A percentile compares a stretch with the other conserved stretches of the same genome.
These are phyloP conservation scores for Rheum nobile DNA, from an alignment of 148 eudicot species.

Conservation along the genomic window DNA sequence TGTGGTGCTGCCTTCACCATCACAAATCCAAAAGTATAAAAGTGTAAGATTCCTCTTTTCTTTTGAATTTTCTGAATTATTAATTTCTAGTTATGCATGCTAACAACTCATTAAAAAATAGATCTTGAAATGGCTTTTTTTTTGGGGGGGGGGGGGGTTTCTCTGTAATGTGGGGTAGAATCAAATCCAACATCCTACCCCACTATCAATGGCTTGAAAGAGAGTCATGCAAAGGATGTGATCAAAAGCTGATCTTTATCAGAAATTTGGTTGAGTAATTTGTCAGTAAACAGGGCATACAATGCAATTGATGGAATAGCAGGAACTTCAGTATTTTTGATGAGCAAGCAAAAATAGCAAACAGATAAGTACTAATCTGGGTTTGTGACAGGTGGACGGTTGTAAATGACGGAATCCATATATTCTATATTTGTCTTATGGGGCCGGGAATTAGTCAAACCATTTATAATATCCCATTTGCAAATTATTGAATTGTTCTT, in stretches of 20 bases:
- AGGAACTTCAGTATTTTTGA: background rate
- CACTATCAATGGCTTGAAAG: conserved; percentile 11
- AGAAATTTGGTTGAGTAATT: background rate
- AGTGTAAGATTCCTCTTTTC: conserved; percentile 1
- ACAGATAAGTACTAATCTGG: background rate
- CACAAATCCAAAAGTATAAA: background rate
- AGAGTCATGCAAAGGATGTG: background rate
- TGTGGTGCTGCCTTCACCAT: background rate
- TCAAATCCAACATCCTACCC: background rate
- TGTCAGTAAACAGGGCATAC: background rate
- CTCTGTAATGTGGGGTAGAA: background rate
- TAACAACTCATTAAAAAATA: background rate
- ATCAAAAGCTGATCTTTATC: background rate
- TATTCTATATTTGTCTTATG: background rate
- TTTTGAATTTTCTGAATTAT: background rate
- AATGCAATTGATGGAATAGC: no score
- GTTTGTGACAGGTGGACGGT: background rate
- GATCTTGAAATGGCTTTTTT: no score
- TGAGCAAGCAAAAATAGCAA: background rate
- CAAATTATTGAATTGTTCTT: background rate
- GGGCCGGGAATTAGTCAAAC: background rate
- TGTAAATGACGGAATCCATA: background rate
- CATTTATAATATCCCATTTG: background rate
- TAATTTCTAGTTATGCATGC: background rate
- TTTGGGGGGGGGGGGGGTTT: no score